Base-by-base conservation (phyloP, 225 moss, liverwort and hornwort genomes). In the Bryum argenteum region DNA sequence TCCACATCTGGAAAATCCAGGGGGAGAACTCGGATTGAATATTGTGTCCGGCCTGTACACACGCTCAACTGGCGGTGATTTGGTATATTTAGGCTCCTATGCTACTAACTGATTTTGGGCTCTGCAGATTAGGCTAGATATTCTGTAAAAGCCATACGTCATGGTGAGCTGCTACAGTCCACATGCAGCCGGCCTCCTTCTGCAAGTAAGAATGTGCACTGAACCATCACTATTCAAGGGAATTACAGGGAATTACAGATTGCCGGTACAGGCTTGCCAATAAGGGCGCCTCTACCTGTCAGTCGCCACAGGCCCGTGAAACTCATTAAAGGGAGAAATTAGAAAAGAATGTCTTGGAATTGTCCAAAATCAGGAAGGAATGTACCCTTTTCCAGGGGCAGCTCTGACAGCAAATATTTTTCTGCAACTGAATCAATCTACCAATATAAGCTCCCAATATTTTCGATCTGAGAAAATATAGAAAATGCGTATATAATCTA, bases 31-130 rank as follows among this genome's bases (percentile, higher is more conserved):
- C n/a, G n/a, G n/a, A n/a, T n/a, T n/a, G n/a, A n/a, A n/a, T n/a
- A n/a, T n/a, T n/a, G n/a, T n/a, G n/a, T n/a, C n/a, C n/a, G n/a
- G n/a, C n/a, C 42, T 67, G 77, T 77, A 68, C 67, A 42, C 19
- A 28, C 71, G 53, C 61, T 67, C 71, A 58, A 75, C 71, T 76
- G 76, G 80, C 80, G 71, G 80, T 80, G 80, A 67, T 76, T 66
- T 20, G 62, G 67, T 76, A 76, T 71, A 76, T 76, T 48, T 76
- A 76, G 76, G 48, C 67, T 50, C 55, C 18, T 15, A 61, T 54
- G 71, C 55, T 54, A 71, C 26, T 53, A 61, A 39, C 59, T 38
- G 50, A 71, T 7, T 11, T n/a, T 54, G 10, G 47, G 54, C 23
- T 54, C 45, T 48, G 80, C 66, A 40, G 66, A 61, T 16, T 48